phyloP scores from a whole-genome alignment of 2,329 filamentous ascomycete genomes.

The Venturiaceae sp. region DNA sequence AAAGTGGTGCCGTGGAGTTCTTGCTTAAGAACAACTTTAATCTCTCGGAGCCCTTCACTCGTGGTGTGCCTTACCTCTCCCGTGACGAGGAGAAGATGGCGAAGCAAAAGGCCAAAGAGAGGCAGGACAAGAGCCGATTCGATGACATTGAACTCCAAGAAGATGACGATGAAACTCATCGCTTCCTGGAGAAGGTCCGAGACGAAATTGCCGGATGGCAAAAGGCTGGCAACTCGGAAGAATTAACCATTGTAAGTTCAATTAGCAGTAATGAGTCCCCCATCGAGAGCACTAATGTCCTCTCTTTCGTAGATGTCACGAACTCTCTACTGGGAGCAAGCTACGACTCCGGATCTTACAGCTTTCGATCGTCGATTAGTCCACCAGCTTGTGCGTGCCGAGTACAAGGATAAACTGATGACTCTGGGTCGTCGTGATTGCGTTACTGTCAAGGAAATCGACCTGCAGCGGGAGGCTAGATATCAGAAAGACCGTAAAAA shows the following conservation, averaged over 20 bases:
- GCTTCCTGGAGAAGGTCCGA: conserved; percentile 39
- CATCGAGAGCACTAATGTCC: not conserved
- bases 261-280: not conserved
- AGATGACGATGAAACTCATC: conserved; percentile 41
- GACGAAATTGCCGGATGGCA: conserved; percentile 38
- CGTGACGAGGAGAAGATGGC: conserved; percentile 44
- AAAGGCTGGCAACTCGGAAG: conserved; percentile 15
- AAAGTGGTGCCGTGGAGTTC: conserved; percentile 52
- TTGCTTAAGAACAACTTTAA: conserved; percentile 48
- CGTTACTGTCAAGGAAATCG: conserved; percentile 31
- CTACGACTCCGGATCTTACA: conserved; percentile 8
- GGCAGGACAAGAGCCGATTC: conserved; percentile 29
- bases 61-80: conserved; percentile 54
- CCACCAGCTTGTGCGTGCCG: conserved; percentile 55
- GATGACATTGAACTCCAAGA: conserved; percentile 40
- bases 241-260: not conserved
- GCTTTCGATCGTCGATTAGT: conserved; percentile 55
- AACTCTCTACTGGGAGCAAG: not conserved
- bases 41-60: conserved; percentile 44
- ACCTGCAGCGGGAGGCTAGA: conserved; percentile 32
- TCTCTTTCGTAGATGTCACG: not conserved
- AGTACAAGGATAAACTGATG: conserved; percentile 39
- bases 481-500: conserved; percentile 19
- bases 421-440: conserved; percentile 31
- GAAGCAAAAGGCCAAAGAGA: conserved; percentile 32